A percentile compares a stretch with the other conserved stretches of the same genome.
Conservation (phyloP, 2,329 filamentous ascomycete species). For the Colletotrichum sojae region DNA sequence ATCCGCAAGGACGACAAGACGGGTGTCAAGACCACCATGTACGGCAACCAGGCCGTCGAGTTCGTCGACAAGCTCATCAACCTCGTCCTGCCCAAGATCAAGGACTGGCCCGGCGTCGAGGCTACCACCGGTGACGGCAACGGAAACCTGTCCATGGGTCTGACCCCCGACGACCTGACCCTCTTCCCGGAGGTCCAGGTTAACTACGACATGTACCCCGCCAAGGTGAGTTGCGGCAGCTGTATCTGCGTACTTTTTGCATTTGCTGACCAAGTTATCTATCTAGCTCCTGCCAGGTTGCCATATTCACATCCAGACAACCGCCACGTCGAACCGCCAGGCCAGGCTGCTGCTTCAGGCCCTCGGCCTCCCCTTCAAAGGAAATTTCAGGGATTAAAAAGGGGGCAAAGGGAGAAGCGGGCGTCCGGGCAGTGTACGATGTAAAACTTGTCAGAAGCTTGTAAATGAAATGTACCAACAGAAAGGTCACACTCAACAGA, state of each 20-base stretch:
- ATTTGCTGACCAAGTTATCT: conserved; percentile 52
- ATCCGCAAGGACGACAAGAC: conserved; percentile 79
- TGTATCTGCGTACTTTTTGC: conserved; percentile 64
- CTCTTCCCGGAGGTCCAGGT: conserved; percentile 95
- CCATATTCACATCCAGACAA: conserved; percentile 87
- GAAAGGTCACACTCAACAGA: conserved; percentile 28
- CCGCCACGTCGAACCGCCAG: conserved; percentile 87
- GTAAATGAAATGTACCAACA: conserved; percentile 41
- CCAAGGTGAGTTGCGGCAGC: conserved; percentile 50
- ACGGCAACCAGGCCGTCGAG: conserved; percentile 86
- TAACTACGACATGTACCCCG: conserved; percentile 85
- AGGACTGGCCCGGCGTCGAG: conserved; percentile 87
- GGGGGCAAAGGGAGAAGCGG: not conserved
- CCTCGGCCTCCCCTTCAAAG: conserved; percentile 78
- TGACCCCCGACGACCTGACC: conserved; percentile 81
- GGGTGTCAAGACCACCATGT: conserved; percentile 82
- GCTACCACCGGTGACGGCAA: conserved; percentile 83
- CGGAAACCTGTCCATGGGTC: conserved; percentile 89
- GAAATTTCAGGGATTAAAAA: conserved; percentile 70
- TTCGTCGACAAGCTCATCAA: conserved; percentile 93
- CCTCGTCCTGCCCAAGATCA: conserved; percentile 93
- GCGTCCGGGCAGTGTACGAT: conserved; percentile 33
- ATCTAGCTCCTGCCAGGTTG: conserved; percentile 83
- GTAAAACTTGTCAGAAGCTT: conserved; percentile 33
- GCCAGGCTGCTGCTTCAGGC: conserved; percentile 77